Evolutionary conservation across 768 basidiomycete species (phyloP), one percentile per base, ranked within the genome.

Genomic region (Mycena haematopus): DNA sequence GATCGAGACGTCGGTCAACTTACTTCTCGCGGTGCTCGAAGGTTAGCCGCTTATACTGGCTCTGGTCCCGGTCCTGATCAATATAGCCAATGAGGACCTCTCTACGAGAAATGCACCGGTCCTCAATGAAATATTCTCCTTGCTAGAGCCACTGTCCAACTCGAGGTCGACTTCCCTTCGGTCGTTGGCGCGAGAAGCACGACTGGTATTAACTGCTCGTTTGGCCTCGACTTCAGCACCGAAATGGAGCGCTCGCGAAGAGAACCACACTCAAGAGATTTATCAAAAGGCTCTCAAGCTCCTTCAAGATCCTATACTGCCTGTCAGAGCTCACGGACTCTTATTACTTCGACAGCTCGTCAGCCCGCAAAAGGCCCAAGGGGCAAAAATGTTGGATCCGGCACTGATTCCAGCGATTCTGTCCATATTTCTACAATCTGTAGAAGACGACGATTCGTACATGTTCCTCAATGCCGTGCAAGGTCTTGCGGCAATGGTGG

Each of bases 381-480:
- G 40, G 17, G 40, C 49, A 47, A 68, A 69, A 67, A 72, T 68
- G 65, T 63, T 70, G 14, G 86, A 91, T 67, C 75, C 79, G 3
- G 89, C 91, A 0, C 78, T 98, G 25, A 75, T 88, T 17, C 94
- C 95, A 7, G 91, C 89, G 0, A 92, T 98, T 66, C 76, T 95
- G 49, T 90, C 91, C 29, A 90, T 97, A 57, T 96, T 98, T 73
- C 74, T 96, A 65, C 87, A 92, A 70, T 84, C 88, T 0, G 75
- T 96, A 6, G 90, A 93, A 70, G 95, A 97, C 63, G 91, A 95
- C 40, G 96, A 99, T 70, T 94, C 93, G n/a, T 98, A 95, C 74
- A 87, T 98, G 57, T 98, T 94, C 71, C 78, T 98, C 55, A 95
- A 95, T 70, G 95, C 92, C 0, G 90, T 96, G 15, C 93, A 95